These are phyloP conservation scores for Cladosporium sp. DNA, from an alignment of 2,329 filamentous ascomycete species.

Conservation along the genomic window DNA sequence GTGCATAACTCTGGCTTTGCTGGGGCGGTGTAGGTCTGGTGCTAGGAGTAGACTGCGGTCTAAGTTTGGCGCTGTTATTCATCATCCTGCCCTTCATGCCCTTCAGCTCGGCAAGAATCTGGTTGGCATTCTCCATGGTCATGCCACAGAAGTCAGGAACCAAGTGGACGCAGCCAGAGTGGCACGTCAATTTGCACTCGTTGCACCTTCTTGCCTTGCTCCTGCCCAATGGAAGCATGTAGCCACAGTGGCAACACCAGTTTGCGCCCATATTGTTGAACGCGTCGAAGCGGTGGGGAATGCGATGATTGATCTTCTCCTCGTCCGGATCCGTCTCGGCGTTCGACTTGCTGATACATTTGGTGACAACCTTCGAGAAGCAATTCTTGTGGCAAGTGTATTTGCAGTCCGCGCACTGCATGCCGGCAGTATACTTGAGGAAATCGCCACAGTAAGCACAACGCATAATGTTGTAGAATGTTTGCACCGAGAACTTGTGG, in stretches of 20 bases:
- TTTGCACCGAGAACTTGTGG: conserved; percentile 97
- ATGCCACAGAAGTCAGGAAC: conserved; percentile 99
- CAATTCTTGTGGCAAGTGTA: conserved; percentile 99
- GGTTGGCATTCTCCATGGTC: conserved; percentile 95
- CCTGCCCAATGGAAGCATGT: conserved; percentile 88
- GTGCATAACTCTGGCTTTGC: conserved; percentile 35
- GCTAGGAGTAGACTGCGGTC: conserved; percentile 39
- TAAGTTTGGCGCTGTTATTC: conserved; percentile 49
- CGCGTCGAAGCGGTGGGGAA: conserved; percentile 93
- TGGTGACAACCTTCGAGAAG: conserved; percentile 93
- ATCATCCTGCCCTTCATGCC: conserved; percentile 60
- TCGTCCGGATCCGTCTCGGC: conserved; percentile 97
- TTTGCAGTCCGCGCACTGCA: conserved; percentile 99
- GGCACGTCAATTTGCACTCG: conserved; percentile 90
- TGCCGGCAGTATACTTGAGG: conserved; percentile 95
- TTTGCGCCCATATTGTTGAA: conserved; percentile 98
- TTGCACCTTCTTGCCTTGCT: conserved; percentile 92
- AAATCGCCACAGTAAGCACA: conserved; percentile 97
- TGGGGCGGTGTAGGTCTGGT: conserved; percentile 43
- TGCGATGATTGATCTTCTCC: conserved; percentile 99
- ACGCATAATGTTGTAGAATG: conserved; percentile 99
- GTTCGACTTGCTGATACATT: conserved; percentile 99
- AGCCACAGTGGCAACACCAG: conserved; percentile 99
- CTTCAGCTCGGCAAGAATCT: conserved; percentile 83
- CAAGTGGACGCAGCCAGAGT: conserved; percentile 86